Evolutionary conservation across 140 eudicot genomes (phyloP).

Genomic region (Senecio squalidus): DNA sequence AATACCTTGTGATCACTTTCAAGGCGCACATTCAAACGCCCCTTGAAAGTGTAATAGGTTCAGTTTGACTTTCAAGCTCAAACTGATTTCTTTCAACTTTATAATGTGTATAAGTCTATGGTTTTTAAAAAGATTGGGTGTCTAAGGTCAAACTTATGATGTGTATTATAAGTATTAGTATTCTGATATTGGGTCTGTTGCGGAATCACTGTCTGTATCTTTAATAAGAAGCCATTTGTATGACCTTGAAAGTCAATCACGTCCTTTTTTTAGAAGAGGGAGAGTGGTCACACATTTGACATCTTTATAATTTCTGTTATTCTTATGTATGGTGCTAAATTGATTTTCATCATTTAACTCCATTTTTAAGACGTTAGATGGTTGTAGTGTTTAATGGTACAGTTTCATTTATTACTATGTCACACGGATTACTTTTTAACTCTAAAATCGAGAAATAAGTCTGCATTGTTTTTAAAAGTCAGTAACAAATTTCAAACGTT

Average conservation of each 20-base stretch:
- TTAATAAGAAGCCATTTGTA: conserved; percentile 1
- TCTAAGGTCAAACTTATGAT: neutral
- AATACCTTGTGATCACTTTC: too few relatives aligned
- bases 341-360: too few relatives aligned
- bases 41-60: too few relatives aligned
- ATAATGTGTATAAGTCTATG: neutral
- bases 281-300: too few relatives aligned
- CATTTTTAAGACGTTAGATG: too few relatives aligned
- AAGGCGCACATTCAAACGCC: too few relatives aligned
- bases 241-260: conserved; percentile 12
- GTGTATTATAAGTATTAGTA: conserved; percentile 1
- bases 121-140: neutral
- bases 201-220: neutral
- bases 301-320: too few relatives aligned
- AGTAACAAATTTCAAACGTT: neutral
- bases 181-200: conserved; percentile 7
- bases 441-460: neutral
- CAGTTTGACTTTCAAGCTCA: conserved; percentile 5
- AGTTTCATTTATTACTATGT: neutral
- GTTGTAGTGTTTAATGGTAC: neutral
- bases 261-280: neutral
- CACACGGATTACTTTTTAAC: neutral
- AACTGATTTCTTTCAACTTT: neutral
- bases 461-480: neutral
- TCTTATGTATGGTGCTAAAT: too few relatives aligned